Conservation (phyloP, 2,329 filamentous ascomycete genomes). For the Xylariaceae sp. region DNA sequence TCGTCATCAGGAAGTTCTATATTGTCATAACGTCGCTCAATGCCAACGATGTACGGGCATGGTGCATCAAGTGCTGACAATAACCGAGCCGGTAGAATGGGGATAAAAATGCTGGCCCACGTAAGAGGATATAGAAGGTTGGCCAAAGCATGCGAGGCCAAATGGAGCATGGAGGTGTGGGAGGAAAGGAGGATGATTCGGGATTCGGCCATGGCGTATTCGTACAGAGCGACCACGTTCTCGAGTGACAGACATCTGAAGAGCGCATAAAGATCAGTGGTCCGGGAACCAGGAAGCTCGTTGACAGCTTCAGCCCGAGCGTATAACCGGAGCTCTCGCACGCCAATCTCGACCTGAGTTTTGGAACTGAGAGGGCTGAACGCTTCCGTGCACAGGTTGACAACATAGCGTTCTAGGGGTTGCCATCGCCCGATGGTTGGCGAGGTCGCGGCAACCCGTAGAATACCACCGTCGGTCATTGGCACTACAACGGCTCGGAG, state of each 20-base stretch:
- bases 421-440: constrained; percentile 93
- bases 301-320: constrained; percentile 89
- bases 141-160: constrained; percentile 81
- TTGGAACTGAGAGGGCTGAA: constrained; percentile 88
- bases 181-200: constrained; percentile 95
- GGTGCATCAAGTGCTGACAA: constrained; percentile 89
- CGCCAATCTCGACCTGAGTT: constrained; percentile 87
- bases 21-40: constrained; percentile 85
- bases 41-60: constrained; percentile 94
- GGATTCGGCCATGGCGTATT: constrained; percentile 88
- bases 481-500: constrained; percentile 87
- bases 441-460: constrained; percentile 81
- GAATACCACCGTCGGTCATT: constrained; percentile 82
- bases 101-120: constrained; percentile 93
- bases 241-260: constrained; percentile 86
- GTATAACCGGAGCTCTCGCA: constrained; percentile 86
- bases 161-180: constrained; percentile 91
- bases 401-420: constrained; percentile 90
- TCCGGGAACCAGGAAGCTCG: constrained; percentile 86
- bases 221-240: constrained; percentile 87
- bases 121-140: constrained; percentile 84
- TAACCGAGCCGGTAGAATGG: constrained; percentile 78
- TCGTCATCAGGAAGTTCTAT: constrained; percentile 88
- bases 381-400: constrained; percentile 94
- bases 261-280: constrained; percentile 85